These are phyloP conservation scores for Termitomyces sp. DNA, from an alignment of 768 basidiomycete genomes.

Conservation along the genomic window DNA sequence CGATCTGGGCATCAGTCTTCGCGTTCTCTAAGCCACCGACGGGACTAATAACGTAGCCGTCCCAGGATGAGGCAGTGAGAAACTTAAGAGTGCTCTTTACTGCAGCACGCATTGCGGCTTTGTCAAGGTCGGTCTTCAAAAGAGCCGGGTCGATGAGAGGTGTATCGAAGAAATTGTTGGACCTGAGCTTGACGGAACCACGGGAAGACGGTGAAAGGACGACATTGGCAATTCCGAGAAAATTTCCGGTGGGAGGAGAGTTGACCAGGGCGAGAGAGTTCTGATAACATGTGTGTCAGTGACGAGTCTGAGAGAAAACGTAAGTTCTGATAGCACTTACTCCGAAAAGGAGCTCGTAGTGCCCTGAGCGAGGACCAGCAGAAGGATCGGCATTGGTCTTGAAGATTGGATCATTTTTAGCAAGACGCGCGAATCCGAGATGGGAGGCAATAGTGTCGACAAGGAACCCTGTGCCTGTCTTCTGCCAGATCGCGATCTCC, in stretches of 20 bases:
- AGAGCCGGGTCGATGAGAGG: constrained; percentile 7
- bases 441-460: constrained; percentile 1
- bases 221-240: constrained; percentile 1
- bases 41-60: background rate
- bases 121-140: constrained; percentile 4
- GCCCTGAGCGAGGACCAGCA: background rate
- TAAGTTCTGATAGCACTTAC: background rate
- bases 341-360: background rate
- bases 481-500: background rate
- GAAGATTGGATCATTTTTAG: background rate
- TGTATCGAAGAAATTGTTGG: constrained; percentile 5
- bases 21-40: background rate
- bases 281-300: background rate
- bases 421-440: background rate
- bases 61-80: constrained; percentile 4
- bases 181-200: constrained; percentile 6
- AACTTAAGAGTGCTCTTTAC: constrained; percentile 5
- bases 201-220: constrained; percentile 6
- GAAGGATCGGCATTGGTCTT: background rate
- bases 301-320: background rate
- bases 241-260: constrained; percentile 6
- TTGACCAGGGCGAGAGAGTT: background rate
- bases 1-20: constrained; percentile 4
- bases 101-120: constrained; percentile 3
- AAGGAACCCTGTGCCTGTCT: background rate